Evolutionary conservation across 768 basidiomycete genomes (phyloP), one percentile per base, ranked within the genome.

Genomic region (Podaxis rugospora): DNA sequence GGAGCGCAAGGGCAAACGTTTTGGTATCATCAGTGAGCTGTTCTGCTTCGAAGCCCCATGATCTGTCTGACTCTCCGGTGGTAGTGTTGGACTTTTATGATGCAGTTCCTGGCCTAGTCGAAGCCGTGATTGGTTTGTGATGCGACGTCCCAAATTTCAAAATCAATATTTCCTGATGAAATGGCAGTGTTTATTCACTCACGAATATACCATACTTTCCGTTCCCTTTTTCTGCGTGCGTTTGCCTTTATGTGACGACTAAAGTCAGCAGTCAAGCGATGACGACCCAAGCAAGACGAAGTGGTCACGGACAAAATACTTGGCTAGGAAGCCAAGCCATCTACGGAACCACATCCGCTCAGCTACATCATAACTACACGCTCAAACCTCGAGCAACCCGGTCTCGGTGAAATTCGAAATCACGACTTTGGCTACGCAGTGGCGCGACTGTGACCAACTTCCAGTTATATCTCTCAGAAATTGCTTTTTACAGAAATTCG

Each of bases 61-160:
- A 6, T 27, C 18, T 25, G 50, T 44, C 42, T 44, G 42, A 49
- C 27, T 27, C 32, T 32, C 32, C 7, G 32, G 7, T 3, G 9
- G 2, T 49, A 82, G 80, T 82, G 75, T 70, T 80, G 39, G 80
- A 81, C 66, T 82, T 82, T 63, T 82, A 78, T 63, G 74, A 80
- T 60, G 71, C 70, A 36, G 74, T 78, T 21, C 79, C 80, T 18
- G 79, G 78, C 2, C 70, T 82, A 4, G 72, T 82, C 10, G 78
- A 80, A 63, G 80, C 80, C 11, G 72, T 75, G 9, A 78, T 81
- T 36, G 78, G 78, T 3, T 58, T 78, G 9, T 72, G 52, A 62
- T 27, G 57, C 9, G 32, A 2, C 13, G 36, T 44, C 40, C 23
- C 2, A 16, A 23, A 28, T 46, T 13, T 49, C 47, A 23, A 11